Evolutionary conservation across 1,139 yeast species (phyloP), one percentile per base, ranked within the genome.

Genomic region (Geotrichum bryndzae): DNA sequence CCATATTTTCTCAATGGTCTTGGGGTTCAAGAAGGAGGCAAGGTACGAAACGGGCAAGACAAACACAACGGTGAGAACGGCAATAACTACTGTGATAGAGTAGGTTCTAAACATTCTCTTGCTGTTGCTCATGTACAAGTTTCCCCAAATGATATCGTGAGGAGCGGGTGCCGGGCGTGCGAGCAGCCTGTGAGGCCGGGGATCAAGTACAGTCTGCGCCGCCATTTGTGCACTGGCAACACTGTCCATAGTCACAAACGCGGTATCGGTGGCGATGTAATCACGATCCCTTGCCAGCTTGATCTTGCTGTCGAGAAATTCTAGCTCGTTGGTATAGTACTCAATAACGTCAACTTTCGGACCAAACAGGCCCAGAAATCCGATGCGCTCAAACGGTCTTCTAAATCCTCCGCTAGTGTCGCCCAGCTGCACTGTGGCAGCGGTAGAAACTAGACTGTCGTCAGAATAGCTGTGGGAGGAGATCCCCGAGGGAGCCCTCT

Each of bases 151-250:
- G 27, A 90, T 85, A 72, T 90, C 97, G 65, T 86, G 86, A 1
- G 96, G 96, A 1, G 96, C 92, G 0, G 96, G 96, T 0, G 96
- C 96, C 57, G 89, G 77, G 56, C 79, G 80, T 8, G 95, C 87
- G 54, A 88, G 85, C 54, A 90, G 76, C 61, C 87, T 86, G 70
- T 86, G 82, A 0, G 90, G 87, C 61, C 85, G 81, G 0, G 96
- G 96, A 66, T 90, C 95, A 58, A 90, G 76, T 0, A 89, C 88
- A 0, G 96, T 90, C 72, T 90, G 97, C 0, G 96, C 95, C 8
- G 90, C 85, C 87, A 90, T 84, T 72, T 90, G 97, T 0, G 96
- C 96, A 68, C 87, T 85, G 0, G 95, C 89, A 10, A 89, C 96
- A 1, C 90, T 82, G 65, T 86, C 87, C 94, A 90, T 86, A 0